Evolutionary conservation across 805 yeast genomes (phyloP), one percentile per base, ranked within the genome.

Genomic region (Scheffersomyces spartinae): DNA sequence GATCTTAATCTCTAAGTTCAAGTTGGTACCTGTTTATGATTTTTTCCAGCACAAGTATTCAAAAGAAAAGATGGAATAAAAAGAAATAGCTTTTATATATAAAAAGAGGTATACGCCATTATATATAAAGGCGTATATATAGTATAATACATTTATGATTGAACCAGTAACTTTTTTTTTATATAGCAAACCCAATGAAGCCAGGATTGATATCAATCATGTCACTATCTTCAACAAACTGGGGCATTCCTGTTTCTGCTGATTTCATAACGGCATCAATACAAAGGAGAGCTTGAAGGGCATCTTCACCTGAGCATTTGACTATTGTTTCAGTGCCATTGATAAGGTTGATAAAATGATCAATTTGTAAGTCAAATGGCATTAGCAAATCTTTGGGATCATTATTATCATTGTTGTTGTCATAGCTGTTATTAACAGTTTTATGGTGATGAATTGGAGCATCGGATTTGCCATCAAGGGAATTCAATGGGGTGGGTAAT

Each of bases 341-440:
- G 15, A 57, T 43, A 23, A 57, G 36, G 24, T 52, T 46, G 12
- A 56, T 49, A 34, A 58, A 58, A 31, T 58, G 64, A 23, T 50
- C 47, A 25, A 58, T 36, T 29, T 58, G 64, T 13, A 47, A 40
- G 26, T 55, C 64, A 34, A 58, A 58, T 2, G 64, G 64, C 27
- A 45, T 33, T 15, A 38, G 40, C n/a, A n/a, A n/a, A n/a, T n/a
- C n/a, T n/a, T n/a, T n/a, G n/a, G n/a, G n/a, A n/a, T n/a, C n/a
- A n/a, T n/a, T n/a, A n/a, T n/a, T n/a, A n/a, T n/a, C n/a, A n/a
- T n/a, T n/a, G n/a, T n/a, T n/a, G n/a, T n/a, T n/a, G n/a, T n/a
- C n/a, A n/a, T n/a, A n/a, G n/a, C n/a, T n/a, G n/a, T n/a, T n/a
- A n/a, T n/a, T n/a, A n/a, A n/a, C n/a, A n/a, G n/a, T n/a, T n/a